Conservation (phyloP, 202 grass and related monocot species). For the Zizania palustris region DNA sequence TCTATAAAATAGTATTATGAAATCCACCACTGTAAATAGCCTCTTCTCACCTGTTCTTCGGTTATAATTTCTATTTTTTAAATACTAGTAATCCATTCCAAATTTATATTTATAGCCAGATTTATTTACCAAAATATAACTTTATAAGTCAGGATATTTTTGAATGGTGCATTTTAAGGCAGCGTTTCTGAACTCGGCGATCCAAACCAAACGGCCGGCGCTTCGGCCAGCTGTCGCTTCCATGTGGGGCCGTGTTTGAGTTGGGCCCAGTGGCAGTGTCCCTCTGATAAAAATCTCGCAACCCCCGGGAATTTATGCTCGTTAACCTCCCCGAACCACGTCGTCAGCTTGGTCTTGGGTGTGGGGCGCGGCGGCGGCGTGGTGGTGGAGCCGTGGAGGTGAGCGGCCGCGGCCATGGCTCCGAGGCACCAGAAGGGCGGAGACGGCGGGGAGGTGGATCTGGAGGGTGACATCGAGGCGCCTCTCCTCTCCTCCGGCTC, state of each 20-base stretch:
- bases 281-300: not conserved
- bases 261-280: not conserved
- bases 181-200: not conserved
- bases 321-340: not conserved
- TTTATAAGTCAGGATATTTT: too few relatives aligned
- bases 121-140: too few relatives aligned
- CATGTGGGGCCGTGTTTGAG: not conserved
- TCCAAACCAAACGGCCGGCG: not conserved
- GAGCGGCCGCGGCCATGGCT: constrained; percentile 33
- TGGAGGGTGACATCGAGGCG: constrained; percentile 52
- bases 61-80: too few relatives aligned
- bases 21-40: too few relatives aligned
- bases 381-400: constrained; percentile 14
- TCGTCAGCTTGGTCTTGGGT: not conserved
- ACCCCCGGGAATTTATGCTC: not conserved
- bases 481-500: constrained; percentile 54
- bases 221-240: not conserved
- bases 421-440: constrained; percentile 31
- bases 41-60: too few relatives aligned
- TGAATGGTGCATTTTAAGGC: too few relatives aligned
- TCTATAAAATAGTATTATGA: too few relatives aligned
- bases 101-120: too few relatives aligned
- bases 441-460: constrained; percentile 21
- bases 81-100: too few relatives aligned
- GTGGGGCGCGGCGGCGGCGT: constrained; percentile 7